Evolutionary conservation across 371 early-diverging fungal species (phyloP), one percentile per base, ranked within the genome.

Genomic region (Mortierella sp.): DNA sequence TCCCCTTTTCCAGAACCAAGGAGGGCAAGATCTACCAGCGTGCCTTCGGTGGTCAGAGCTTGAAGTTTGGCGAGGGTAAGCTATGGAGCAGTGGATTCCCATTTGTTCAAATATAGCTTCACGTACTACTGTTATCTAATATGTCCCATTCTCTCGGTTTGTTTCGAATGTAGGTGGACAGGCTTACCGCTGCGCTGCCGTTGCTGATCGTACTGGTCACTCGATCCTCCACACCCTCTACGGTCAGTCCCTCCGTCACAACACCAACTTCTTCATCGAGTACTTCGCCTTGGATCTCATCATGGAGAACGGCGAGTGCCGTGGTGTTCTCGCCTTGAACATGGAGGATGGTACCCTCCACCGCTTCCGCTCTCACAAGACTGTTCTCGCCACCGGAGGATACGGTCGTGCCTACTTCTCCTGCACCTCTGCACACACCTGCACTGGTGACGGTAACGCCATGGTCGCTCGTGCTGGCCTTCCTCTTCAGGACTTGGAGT

Each of bases 401-500:
- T 98, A 98, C 86, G 99, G 99, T 55, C 94, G 98, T 64, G 95
- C 99, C 50, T 98, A 96, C 88, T 98, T 98, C 87, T 97, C 97
- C 44, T 96, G 96, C 85, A 98, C 99, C 19, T 95, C 95, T 58
- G 98, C 98, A 51, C 99, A 98, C 86, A 97, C 98, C 49, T 98
- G 97, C 87, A 96, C 97, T 53, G 99, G 99, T 83, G 99, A 98
- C 72, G 99, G 98, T 72, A 97, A 95, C 81, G 97, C 97, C 58
- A 96, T 98, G 94, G 94, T 94, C 31, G 84, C 93, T 47, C 92
- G 93, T 60, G 92, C 94, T 46, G 97, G 97, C 52, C 89, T 94
- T 44, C 94, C 94, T 67, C 90, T 96, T 61, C 93, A 95, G 85
- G 97, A 98, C 84, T 86, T 98, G 83, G 97, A 98, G 82, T 96